Conservation (phyloP, 2,329 filamentous ascomycete genomes). For the Periconia sp. region DNA sequence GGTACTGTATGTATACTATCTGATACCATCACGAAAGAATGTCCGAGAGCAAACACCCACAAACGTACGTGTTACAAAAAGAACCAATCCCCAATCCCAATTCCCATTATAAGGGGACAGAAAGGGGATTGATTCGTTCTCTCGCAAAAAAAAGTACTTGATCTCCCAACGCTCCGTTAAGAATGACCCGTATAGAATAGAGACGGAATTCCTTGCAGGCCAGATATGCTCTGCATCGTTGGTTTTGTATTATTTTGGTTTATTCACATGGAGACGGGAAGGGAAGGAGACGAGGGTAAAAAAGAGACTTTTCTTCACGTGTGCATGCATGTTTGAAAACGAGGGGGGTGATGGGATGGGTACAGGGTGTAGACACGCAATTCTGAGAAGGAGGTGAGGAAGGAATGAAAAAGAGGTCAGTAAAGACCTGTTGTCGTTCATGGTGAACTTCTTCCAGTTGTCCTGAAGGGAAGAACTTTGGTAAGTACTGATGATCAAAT, state of each 20-base stretch:
- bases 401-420: not conserved
- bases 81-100: no score
- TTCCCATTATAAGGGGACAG: no score
- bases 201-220: slow-evolving; percentile 45
- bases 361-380: no score
- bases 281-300: not conserved
- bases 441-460: not conserved
- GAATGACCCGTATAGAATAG: slow-evolving; percentile 31
- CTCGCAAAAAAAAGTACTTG: slow-evolving; percentile 12
- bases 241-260: slow-evolving; percentile 30
- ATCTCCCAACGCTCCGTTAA: slow-evolving; percentile 54
- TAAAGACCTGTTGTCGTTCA: not conserved
- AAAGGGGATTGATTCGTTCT: no score
- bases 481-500: not conserved
- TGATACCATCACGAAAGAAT: no score
- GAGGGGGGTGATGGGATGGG: no score
- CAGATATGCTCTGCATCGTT: slow-evolving; percentile 48
- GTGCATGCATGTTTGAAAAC: no score
- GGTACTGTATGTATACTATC: no score
- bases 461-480: not conserved
- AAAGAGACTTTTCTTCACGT: not conserved
- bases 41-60: no score
- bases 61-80: no score
- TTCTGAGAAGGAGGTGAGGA: no score
- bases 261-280: no score